Conservation (phyloP, 495 filamentous ascomycete genomes). For the Penicillium malachiteum region DNA sequence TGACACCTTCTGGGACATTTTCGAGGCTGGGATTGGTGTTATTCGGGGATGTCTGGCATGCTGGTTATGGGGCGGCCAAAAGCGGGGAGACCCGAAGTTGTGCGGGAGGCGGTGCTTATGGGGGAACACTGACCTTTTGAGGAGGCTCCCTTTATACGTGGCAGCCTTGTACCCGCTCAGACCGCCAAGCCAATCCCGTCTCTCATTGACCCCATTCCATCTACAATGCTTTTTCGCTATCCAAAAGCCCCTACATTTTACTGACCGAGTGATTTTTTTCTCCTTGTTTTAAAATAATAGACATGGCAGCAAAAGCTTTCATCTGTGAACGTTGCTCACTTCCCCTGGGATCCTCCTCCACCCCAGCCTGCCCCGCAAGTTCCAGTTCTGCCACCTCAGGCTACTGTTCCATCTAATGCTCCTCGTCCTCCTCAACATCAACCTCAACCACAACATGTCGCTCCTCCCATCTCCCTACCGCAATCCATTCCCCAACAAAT, state of each 20-base stretch:
- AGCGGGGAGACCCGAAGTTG: slow-evolving; percentile 33
- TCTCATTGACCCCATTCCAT: slow-evolving; percentile 7
- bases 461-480: slow-evolving; percentile 30
- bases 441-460: slow-evolving; percentile 34
- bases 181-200: slow-evolving; percentile 31
- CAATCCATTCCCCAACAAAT: slow-evolving; percentile 26
- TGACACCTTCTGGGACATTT: background rate
- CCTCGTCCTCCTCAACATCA: slow-evolving; percentile 37
- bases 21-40: slow-evolving; percentile 11
- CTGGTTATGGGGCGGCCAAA: slow-evolving; percentile 24
- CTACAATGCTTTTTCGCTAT: background rate
- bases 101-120: slow-evolving; percentile 44
- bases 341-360: slow-evolving; percentile 89
- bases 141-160: slow-evolving; percentile 43
- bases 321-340: slow-evolving; percentile 73
- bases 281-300: slow-evolving; percentile 47
- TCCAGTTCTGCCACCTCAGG: slow-evolving; percentile 40
- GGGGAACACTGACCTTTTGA: slow-evolving; percentile 38
- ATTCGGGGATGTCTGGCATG: slow-evolving; percentile 17
- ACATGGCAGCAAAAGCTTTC: slow-evolving; percentile 92
- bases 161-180: slow-evolving; percentile 35
- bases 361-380: slow-evolving; percentile 44
- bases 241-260: background rate
- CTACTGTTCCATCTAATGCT: slow-evolving; percentile 63
- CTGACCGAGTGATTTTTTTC: slow-evolving; percentile 6